Percentiles rank a stretch among this genome's conserved stretches.
Evolutionary conservation across 2,329 filamentous ascomycete genomes (phyloP).

Genomic region (Fusarium verticillioides): DNA sequence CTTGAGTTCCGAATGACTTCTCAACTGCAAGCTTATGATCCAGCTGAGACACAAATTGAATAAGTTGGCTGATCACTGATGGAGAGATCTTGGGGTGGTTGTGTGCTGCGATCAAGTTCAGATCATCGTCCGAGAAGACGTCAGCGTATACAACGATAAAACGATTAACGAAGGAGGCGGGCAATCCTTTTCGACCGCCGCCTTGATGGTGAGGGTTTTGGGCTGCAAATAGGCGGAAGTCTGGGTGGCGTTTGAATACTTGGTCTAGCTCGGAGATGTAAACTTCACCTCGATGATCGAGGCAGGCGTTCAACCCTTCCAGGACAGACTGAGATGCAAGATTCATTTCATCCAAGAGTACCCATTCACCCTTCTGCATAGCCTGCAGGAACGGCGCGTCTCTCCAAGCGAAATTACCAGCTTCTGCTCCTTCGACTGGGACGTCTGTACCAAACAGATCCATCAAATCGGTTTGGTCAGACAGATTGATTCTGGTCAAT

Average conservation of each 20-base stretch:
- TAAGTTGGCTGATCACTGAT: constrained; percentile 72
- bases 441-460: constrained; percentile 97
- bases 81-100: constrained; percentile 74
- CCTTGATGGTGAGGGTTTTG: constrained; percentile 99
- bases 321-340: constrained; percentile 95
- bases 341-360: constrained; percentile 98
- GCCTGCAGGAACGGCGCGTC: constrained; percentile 95
- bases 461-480: constrained; percentile 97
- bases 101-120: constrained; percentile 82
- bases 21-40: constrained; percentile 75
- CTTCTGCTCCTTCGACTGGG: constrained; percentile 89
- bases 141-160: constrained; percentile 99
- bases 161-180: constrained; percentile 95
- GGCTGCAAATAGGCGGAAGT: constrained; percentile 95
- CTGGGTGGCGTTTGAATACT: constrained; percentile 86
- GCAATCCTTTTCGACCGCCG: constrained; percentile 92
- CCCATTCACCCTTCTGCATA: constrained; percentile 98
- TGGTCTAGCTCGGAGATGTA: constrained; percentile 96
- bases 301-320: constrained; percentile 94
- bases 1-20: constrained; percentile 68
- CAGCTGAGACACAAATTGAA: constrained; percentile 83
- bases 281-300: constrained; percentile 95
- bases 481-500: constrained; percentile 94
- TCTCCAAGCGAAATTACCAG: constrained; percentile 93
- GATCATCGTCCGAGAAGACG: constrained; percentile 82